Evolutionary conservation across 139 green algal species (phyloP), one percentile per base, ranked within the genome.

Genomic region (Tetraselmis striata): DNA sequence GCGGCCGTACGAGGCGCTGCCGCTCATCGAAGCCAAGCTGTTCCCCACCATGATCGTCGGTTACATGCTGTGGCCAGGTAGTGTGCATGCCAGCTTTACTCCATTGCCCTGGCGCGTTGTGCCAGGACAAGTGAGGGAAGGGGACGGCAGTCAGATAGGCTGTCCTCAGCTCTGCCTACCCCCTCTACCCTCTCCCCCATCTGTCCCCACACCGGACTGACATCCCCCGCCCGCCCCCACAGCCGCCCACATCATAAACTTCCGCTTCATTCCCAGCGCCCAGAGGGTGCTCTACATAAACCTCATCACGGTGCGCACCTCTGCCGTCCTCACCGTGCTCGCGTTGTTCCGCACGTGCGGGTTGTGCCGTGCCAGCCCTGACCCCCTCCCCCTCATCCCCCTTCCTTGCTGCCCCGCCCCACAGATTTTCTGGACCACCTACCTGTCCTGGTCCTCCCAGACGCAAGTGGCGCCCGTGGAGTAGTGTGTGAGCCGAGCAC

Each of bases 1-100:
- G 5, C 22, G n/a, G 2, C 74, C 74, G 22, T 2, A 27, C 5
- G 26, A 30, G 23, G n/a, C n/a, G 5, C 22, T 77, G 22, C 5
- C 22, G 5, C 11, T 29, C 23, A 30, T 27, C 25, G 26, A 88
- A 78, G 59, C 79, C 1, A 93, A 93, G 84, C 80, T 95, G 45
- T 75, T 87, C 75, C 86, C 84, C 1, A 92, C 85, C 1, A 76
- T 94, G 31, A 59, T 92, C 23, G 90, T 91, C 67, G 94, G 95
- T 28, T 77, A 77, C 74, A 28, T 77, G 26, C n/a, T 77, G 26
- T 77, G 74, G 74, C 74, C 74, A 28, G 26, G 45, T n/a, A n/a
- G n/a, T n/a, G n/a, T n/a, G n/a, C n/a, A n/a, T n/a, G n/a, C n/a
- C n/a, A n/a, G n/a, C n/a, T n/a, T n/a, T n/a, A n/a, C n/a, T n/a